Conservation (phyloP, 192 early-diverging fungal genomes). For the Mortierella alpina region DNA sequence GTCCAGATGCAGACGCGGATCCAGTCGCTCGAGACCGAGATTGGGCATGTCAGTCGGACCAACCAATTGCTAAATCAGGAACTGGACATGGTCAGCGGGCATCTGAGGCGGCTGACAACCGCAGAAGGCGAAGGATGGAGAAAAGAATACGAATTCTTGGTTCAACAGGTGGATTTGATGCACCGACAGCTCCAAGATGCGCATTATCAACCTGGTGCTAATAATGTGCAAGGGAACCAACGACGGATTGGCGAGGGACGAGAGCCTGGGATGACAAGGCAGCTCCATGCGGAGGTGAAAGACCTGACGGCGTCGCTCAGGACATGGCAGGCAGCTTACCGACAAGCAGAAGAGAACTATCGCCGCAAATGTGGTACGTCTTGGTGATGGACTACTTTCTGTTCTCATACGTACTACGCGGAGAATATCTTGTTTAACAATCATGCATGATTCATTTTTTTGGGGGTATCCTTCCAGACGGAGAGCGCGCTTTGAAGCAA, state of each 20-base stretch:
- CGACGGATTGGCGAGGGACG: background rate
- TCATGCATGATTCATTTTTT: background rate
- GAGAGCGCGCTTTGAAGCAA: slow-evolving; percentile 38
- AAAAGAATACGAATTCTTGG: slow-evolving; percentile 44
- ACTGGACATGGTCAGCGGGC: slow-evolving; percentile 35
- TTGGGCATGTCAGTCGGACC: slow-evolving; percentile 19
- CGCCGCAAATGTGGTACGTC: slow-evolving; percentile 48
- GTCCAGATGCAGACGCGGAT: slow-evolving; percentile 42
- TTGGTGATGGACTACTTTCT: background rate
- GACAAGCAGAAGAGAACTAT: slow-evolving; percentile 50
- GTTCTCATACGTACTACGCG: background rate
- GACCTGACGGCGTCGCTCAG: slow-evolving; percentile 33
- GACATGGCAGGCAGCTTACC: slow-evolving; percentile 35
- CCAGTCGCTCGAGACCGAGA: slow-evolving; percentile 29
- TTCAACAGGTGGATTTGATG: slow-evolving; percentile 48
- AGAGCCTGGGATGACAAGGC: slow-evolving; percentile 18
- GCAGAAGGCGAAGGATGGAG: slow-evolving; percentile 22
- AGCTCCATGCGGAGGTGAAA: slow-evolving; percentile 35
- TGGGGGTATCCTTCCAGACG: slow-evolving; percentile 13
- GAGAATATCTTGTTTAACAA: background rate
- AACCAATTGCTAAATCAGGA: slow-evolving; percentile 41
- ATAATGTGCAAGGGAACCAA: background rate
- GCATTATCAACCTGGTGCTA: slow-evolving; percentile 6
- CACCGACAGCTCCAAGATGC: slow-evolving; percentile 42
- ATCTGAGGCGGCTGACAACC: slow-evolving; percentile 27